phyloP scores from a whole-genome alignment of 805 yeast species.

The Ogataea thermomethanolica region DNA sequence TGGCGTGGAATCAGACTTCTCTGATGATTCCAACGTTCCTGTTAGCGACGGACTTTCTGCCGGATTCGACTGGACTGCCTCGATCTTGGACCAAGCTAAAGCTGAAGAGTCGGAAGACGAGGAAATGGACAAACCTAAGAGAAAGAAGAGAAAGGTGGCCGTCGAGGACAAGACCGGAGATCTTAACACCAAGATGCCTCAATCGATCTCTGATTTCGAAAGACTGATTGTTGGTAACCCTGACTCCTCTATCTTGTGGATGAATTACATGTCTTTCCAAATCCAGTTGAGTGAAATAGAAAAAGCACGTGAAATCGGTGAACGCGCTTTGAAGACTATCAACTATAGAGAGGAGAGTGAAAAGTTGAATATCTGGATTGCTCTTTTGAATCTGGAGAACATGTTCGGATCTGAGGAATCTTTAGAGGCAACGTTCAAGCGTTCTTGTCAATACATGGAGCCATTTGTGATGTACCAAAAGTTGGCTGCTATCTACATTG shows the following conservation, averaged over 20 bases:
- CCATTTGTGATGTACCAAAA: conserved; percentile 76
- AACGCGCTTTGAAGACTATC: conserved; percentile 88
- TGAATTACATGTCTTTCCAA: conserved; percentile 98
- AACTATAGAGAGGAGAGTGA: conserved; percentile 89
- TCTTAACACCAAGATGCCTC: conserved; percentile 80
- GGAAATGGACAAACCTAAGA: conserved; percentile 40
- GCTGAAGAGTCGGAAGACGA: conserved; percentile 52
- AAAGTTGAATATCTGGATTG: conserved; percentile 93
- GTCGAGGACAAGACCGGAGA: conserved; percentile 84
- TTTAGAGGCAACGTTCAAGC: conserved; percentile 73
- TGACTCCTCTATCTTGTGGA: conserved; percentile 91
- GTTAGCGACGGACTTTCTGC: conserved; percentile 63
- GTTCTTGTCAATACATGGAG: conserved; percentile 90
- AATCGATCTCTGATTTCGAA: conserved; percentile 88
- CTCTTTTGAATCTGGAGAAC: conserved; percentile 87
- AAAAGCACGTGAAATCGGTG: conserved; percentile 89
- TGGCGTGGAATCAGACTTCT: conserved; percentile 24
- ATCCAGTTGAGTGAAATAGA: conserved; percentile 91
- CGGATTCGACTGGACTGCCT: conserved; percentile 96
- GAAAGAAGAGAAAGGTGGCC: conserved; percentile 37
- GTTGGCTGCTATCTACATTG: conserved; percentile 67
- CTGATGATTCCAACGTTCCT: conserved; percentile 27
- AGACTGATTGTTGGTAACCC: conserved; percentile 89
- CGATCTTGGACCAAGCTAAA: conserved; percentile 76
- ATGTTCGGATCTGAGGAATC: conserved; percentile 87